These are phyloP conservation scores for Zostera marina DNA, from an alignment of 116 monocot genomes.

Conservation along the genomic window DNA sequence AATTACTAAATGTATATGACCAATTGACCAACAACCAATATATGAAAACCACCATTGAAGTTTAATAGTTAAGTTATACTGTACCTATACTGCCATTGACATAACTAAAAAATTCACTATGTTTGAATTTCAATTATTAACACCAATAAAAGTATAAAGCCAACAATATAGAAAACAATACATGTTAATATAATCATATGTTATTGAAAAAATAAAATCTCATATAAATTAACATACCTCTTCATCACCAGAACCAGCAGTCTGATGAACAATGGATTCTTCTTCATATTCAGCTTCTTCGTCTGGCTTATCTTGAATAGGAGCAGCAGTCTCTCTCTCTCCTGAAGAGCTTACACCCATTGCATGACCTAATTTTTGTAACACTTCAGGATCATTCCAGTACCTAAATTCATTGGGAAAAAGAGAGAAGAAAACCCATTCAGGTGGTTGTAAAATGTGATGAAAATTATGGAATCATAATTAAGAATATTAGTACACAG, in stretches of 20 bases:
- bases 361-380: constrained; percentile 62
- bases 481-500: neutral
- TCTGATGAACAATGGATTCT: constrained; percentile 56
- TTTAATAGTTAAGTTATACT: too few species aligned
- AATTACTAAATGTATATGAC: too few species aligned
- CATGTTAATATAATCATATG: too few species aligned
- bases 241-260: constrained; percentile 62
- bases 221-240: constrained; percentile 28
- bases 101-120: too few species aligned
- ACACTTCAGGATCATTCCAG: constrained; percentile 74
- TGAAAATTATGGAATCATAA: neutral
- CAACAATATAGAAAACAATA: too few species aligned
- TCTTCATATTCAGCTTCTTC: constrained; percentile 20
- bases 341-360: constrained; percentile 47
- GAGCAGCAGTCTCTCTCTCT: constrained; percentile 24
- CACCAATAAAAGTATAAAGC: too few species aligned
- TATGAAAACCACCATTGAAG: too few species aligned
- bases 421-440: neutral
- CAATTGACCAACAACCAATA: too few species aligned
- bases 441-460: neutral
- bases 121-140: too few species aligned
- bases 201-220: neutral
- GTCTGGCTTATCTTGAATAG: constrained; percentile 9
- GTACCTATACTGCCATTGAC: too few species aligned
- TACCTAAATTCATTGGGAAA: constrained; percentile 24